Conservation (phyloP, 2,329 filamentous ascomycete genomes). For the Lachnellula suecica region DNA sequence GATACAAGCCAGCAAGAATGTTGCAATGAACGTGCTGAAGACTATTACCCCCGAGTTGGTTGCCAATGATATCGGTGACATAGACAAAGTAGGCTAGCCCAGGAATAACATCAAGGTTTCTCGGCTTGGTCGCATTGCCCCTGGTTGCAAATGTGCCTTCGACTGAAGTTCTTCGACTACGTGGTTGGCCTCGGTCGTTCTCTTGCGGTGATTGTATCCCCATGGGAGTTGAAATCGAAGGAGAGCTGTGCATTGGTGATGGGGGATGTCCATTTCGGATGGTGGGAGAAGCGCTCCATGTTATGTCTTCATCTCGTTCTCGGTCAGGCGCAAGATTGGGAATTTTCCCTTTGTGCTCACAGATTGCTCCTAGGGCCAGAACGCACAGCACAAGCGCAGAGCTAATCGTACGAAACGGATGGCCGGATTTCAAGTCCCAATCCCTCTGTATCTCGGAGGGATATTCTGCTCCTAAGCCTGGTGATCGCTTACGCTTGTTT, state of each 20-base stretch:
- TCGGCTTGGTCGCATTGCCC: conserved; percentile 29
- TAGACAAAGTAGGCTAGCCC: conserved; percentile 88
- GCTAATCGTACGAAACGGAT: conserved; percentile 65
- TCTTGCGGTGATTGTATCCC: conserved; percentile 54
- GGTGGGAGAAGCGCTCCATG: conserved; percentile 23
- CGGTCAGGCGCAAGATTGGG: conserved; percentile 54
- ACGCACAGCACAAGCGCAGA: conserved; percentile 83
- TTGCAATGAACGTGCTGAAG: conserved; percentile 83
- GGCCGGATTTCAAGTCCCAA: conserved; percentile 41
- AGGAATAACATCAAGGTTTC: conserved; percentile 83
- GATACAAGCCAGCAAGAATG: conserved; percentile 83
- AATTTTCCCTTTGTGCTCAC: conserved; percentile 52
- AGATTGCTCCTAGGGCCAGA: conserved; percentile 84
- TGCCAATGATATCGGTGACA: conserved; percentile 82
- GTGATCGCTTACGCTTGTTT: conserved; percentile 32
- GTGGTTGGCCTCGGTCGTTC: conserved; percentile 38
- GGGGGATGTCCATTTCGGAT: conserved; percentile 51
- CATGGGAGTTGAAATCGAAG: conserved; percentile 41
- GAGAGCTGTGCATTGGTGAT: conserved; percentile 56
- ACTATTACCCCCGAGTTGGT: conserved; percentile 76
- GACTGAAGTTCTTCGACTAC: conserved; percentile 49
- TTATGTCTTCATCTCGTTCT: conserved; percentile 15
- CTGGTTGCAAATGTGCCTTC: conserved; percentile 34
- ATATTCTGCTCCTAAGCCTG: conserved; percentile 19
- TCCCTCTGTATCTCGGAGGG: conserved; percentile 23